Base-by-base conservation (phyloP, 2,329 filamentous ascomycete genomes). In the Colletotrichum filicis region DNA sequence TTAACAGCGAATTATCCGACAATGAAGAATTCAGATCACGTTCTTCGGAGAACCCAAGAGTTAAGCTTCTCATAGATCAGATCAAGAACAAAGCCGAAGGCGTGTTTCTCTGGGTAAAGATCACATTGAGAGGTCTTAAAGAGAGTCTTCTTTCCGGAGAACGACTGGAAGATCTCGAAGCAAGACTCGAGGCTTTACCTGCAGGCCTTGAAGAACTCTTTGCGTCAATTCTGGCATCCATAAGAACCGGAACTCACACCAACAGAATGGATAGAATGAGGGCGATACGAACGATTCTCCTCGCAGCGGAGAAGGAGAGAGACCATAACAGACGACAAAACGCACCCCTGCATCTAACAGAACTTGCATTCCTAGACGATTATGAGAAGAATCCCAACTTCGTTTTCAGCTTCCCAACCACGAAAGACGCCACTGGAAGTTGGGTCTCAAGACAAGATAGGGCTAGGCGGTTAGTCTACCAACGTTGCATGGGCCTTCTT, bases 51-150 rank as follows among this genome's bases (percentile, higher is more conserved):
- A 1, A 22, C 2, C 26, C 42, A 30, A 1, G n/a, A 2, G 14
- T 28, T 0, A 2, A 1, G 1, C 0, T 1, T 22, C 1, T 68
- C 3, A 4, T 55, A 2, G 1, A 53, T 2, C 8, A 14, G 11
- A 52, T 68, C 5, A 61, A 24, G 4, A 1, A 16, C 0, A 62
- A 62, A 16, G 65, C 65, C 4, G 46, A 68, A 37, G 65, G 65
- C 3, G 65, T 68, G 7, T 62, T 68, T 14, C 65, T 68, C 3
- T 68, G 65, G 65, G 65, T 68, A 0, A 53, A 30, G 11, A 42
- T 68, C 0, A 61, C 49, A 1, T 19, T 68, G 6, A 35, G 24
- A 11, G 65, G 65, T 14, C 46, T 68, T 4, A 61, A 55, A 19
- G 19, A 2, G 4, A 7, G 9, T 11, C 9, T 61, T 8, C 14